Conservation (phyloP, 2,329 filamentous ascomycete species). For the Aspergillus sp. region DNA sequence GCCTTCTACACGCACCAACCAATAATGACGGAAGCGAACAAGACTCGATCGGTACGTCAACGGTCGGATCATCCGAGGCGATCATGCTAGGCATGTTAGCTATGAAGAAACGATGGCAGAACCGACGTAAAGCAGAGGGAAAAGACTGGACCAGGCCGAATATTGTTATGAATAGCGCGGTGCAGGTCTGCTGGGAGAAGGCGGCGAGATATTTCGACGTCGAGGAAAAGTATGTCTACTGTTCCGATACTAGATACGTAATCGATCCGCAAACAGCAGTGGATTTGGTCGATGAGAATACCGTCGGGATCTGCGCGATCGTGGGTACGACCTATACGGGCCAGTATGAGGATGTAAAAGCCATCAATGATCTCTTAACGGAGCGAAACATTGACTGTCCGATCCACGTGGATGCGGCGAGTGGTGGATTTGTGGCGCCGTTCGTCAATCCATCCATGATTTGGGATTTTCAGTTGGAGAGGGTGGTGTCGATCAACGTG, state of each 20-base stretch:
- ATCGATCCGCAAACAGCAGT: slow-evolving; percentile 64
- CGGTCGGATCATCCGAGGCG: slow-evolving; percentile 69
- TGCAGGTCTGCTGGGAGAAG: slow-evolving; percentile 71
- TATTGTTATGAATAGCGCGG: slow-evolving; percentile 73
- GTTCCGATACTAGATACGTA: slow-evolving; percentile 63
- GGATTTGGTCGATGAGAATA: slow-evolving; percentile 71
- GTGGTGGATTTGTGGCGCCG: slow-evolving; percentile 45
- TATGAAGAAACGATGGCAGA: slow-evolving; percentile 75
- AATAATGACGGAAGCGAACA: slow-evolving; percentile 33
- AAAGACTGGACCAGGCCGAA: slow-evolving; percentile 67
- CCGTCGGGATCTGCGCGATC: slow-evolving; percentile 73
- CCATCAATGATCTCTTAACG: slow-evolving; percentile 65
- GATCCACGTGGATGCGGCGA: slow-evolving; percentile 53
- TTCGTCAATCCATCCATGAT: slow-evolving; percentile 37
- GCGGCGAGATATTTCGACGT: slow-evolving; percentile 74
- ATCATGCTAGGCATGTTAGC: slow-evolving; percentile 69
- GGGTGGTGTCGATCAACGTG: slow-evolving; percentile 60
- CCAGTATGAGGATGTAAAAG: slow-evolving; percentile 70
- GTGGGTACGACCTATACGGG: slow-evolving; percentile 72
- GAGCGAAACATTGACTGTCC: slow-evolving; percentile 46
- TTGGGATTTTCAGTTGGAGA: slow-evolving; percentile 29
- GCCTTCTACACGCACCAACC: slow-evolving; percentile 63
- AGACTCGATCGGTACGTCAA: slow-evolving; percentile 67
- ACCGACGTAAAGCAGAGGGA: slow-evolving; percentile 58
- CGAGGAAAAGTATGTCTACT: slow-evolving; percentile 47